A percentile compares a stretch with the other conserved stretches of the same genome.
Evolutionary conservation across 441 rosid species (phyloP).

Genomic region (Populus trichocarpa): DNA sequence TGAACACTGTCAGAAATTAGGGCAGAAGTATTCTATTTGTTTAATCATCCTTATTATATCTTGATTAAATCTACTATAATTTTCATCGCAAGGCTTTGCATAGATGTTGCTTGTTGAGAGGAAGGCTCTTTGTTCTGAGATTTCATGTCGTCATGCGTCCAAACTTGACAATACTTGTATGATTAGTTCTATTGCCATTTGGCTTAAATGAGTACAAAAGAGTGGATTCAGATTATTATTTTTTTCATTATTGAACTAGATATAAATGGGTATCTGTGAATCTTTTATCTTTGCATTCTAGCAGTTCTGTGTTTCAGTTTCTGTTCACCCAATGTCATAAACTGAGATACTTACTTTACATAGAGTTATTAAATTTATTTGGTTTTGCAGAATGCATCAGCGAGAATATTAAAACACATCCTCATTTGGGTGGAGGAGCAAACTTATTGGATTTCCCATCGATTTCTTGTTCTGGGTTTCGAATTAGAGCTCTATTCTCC

Average conservation of each 20-base stretch:
- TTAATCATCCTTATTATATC: neutral
- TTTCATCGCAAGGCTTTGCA: neutral
- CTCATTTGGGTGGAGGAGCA: conserved; percentile 93
- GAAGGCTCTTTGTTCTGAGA: neutral
- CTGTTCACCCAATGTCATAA: neutral
- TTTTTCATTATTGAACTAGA: neutral
- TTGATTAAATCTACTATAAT: neutral
- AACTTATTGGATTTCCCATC: conserved; percentile 88
- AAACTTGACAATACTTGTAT: neutral
- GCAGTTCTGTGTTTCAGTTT: neutral
- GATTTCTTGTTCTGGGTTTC: conserved; percentile 86
- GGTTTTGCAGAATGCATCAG: conserved; percentile 52
- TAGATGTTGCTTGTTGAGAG: neutral
- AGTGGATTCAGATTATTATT: neutral
- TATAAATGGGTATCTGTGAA: neutral
- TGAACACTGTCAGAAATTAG: neutral
- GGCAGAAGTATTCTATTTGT: neutral
- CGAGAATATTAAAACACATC: conserved; percentile 53
- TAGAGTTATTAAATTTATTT: conserved; percentile 7
- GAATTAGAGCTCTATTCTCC: conserved; percentile 93
- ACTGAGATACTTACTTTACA: neutral
- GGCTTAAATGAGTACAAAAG: neutral
- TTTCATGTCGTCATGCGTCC: neutral
- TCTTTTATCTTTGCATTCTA: neutral
- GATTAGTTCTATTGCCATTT: neutral